Evolutionary conservation across 2,329 filamentous ascomycete species (phyloP).

Genomic region (Whalleya microplaca): DNA sequence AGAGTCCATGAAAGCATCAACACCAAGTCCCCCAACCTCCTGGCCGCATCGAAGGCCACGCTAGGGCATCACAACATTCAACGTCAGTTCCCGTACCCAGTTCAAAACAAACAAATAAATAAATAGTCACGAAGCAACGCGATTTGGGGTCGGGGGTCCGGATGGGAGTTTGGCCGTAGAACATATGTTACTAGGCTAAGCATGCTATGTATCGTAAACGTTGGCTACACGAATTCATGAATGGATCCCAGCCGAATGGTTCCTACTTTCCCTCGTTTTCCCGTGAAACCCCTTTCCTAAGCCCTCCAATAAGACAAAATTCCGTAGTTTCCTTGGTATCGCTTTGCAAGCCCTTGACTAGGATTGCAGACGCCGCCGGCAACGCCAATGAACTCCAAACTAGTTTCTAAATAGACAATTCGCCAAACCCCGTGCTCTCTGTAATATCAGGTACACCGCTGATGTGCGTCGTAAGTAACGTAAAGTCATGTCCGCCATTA

Average conservation of each 20-base stretch:
- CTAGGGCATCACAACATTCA: slow-evolving; percentile 23
- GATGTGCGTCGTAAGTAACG: slow-evolving; percentile 27
- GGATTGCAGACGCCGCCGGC: slow-evolving; percentile 27
- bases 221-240: slow-evolving; percentile 26
- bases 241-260: slow-evolving; percentile 9
- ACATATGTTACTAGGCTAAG: slow-evolving; percentile 11
- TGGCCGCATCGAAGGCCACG: slow-evolving; percentile 25
- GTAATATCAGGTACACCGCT: slow-evolving; percentile 26
- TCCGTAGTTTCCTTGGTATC: slow-evolving; percentile 28
- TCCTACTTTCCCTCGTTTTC: slow-evolving; percentile 10
- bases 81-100: slow-evolving; percentile 20
- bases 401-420: slow-evolving; percentile 17
- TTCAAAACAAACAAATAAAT: slow-evolving; percentile 23
- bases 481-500: slow-evolving; percentile 24
- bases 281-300: slow-evolving; percentile 8
- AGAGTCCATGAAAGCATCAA: slow-evolving; percentile 8
- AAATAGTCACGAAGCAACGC: slow-evolving; percentile 14
- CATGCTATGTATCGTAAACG: slow-evolving; percentile 24
- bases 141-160: slow-evolving; percentile 4
- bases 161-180: slow-evolving; percentile 5
- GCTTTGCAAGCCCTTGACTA: slow-evolving; percentile 18
- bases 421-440: slow-evolving; percentile 20
- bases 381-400: slow-evolving; percentile 33
- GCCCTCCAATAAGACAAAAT: slow-evolving; percentile 7
- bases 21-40: slow-evolving; percentile 26